phyloP scores from a whole-genome alignment of 139 green algal species.

The Chlamydomonas asymmetrica region DNA sequence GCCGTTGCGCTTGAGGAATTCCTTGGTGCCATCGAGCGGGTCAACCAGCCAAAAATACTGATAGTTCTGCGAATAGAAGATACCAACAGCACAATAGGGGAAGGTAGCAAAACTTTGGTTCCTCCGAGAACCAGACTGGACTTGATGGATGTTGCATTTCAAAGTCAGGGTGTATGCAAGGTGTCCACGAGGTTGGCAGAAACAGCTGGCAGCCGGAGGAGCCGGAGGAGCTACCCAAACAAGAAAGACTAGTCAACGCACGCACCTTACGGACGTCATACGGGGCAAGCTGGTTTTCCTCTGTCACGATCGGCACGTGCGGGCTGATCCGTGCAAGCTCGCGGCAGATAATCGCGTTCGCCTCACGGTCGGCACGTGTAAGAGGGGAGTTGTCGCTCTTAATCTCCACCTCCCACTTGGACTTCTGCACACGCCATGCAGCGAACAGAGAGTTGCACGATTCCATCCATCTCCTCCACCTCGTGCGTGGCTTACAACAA shows the following conservation, averaged over 20 bases:
- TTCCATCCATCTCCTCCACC: no score
- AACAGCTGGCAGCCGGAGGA: not conserved
- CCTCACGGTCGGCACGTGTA: constrained; percentile 73
- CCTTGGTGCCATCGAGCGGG: constrained; percentile 89
- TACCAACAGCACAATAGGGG: not conserved
- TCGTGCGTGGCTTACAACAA: no score
- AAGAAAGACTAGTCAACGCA: no score
- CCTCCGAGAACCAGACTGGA: no score
- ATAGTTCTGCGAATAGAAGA: constrained; percentile 52
- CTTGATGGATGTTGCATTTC: no score
- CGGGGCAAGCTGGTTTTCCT: constrained; percentile 74
- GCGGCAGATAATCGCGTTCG: constrained; percentile 78
- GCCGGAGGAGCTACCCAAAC: no score
- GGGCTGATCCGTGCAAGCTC: constrained; percentile 53
- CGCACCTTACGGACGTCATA: constrained; percentile 68
- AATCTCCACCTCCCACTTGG: constrained; percentile 62
- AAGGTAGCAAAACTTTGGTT: not conserved
- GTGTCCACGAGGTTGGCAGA: no score
- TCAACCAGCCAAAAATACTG: constrained; percentile 86
- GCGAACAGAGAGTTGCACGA: no score
- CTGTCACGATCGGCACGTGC: constrained; percentile 86
- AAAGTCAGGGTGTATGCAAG: no score
- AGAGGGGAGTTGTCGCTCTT: constrained; percentile 81
- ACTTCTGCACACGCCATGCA: no score
- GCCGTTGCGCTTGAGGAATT: constrained; percentile 91